These are phyloP conservation scores for Vigna radiata DNA, from an alignment of 306 rosid species.

Conservation along the genomic window DNA sequence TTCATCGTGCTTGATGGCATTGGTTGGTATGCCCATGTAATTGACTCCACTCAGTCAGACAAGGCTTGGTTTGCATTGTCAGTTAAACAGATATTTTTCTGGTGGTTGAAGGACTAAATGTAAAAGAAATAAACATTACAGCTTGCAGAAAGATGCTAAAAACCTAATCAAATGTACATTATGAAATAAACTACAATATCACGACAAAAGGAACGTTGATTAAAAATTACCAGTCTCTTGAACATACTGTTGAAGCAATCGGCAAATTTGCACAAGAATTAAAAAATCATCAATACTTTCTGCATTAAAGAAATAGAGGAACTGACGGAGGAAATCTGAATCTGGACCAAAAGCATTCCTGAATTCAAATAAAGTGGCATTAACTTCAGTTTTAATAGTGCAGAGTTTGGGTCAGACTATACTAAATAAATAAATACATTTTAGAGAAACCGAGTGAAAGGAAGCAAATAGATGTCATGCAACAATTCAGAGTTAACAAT, in stretches of 20 bases:
- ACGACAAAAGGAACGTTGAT: constrained; percentile 17
- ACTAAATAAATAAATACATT: not conserved
- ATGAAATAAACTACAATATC: constrained; percentile 25
- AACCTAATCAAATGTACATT: constrained; percentile 30
- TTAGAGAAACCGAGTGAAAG: constrained; percentile 14
- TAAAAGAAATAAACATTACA: constrained; percentile 8
- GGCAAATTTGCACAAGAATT: constrained; percentile 80
- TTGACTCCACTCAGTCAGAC: not conserved
- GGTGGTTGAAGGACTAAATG: constrained; percentile 25
- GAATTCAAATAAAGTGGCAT: constrained; percentile 50
- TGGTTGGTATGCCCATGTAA: not conserved
- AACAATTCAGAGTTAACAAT: constrained; percentile 16
- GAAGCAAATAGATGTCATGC: constrained; percentile 28
- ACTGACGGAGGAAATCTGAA: constrained; percentile 86
- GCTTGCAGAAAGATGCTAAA: constrained; percentile 21
- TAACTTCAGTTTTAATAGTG: constrained; percentile 31
- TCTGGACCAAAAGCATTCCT: constrained; percentile 85
- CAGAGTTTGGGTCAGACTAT: constrained; percentile 30
- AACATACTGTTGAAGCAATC: constrained; percentile 66
- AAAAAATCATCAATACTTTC: constrained; percentile 65
- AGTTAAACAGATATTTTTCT: constrained; percentile 20
- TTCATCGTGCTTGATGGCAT: not conserved
- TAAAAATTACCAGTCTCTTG: constrained; percentile 71
- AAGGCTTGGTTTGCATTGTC: not conserved
- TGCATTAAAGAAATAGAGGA: constrained; percentile 85